Evolutionary conservation across 805 yeast genomes (phyloP), one percentile per base, ranked within the genome.

Genomic region (Teunomyces cretensis): DNA sequence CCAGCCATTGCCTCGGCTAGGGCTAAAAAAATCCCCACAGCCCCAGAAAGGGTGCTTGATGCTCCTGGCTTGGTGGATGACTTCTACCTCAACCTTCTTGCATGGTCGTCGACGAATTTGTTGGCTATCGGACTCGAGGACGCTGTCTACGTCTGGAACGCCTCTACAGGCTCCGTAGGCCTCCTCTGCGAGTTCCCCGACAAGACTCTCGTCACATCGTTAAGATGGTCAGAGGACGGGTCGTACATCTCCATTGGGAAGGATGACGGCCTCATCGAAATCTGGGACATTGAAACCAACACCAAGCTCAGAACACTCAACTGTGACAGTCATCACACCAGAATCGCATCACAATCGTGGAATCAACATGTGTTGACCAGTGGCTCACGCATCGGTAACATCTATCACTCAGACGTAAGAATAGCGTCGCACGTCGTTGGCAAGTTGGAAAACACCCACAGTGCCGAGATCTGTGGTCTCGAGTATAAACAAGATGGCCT

Each of bases 41-140:
- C 88, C 28, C 98, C 99, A 1, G 96, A 88, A 52, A 78, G 96
- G 51, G 96, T 94, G 1, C 73, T 94, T 33, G 99, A 94, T 67
- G 99, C 98, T 0, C 99, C 99, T 0, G 97, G 96, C 0, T 76
- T 91, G 46, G 77, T 85, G 16, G 96, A 94, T 64, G 99, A 94
- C 68, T 94, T 90, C 64, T 94, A 92, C 62, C 74, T 90, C 43
- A 90, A 90, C 59, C 72, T 92, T 33, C 64, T 94, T 43, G 81
- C 90, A 49, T 94, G 99, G 98, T 90, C 97, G 6, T 70, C 72
- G 51, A 80, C 83, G 26, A 89, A 92, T 62, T 72, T 84, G 36
- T 72, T 94, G 27, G 97, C 96, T 1, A 86, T 94, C 58, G 99
- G 96, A 1, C 72, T 94, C 41, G 96, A 86, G 44, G 81, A 80